phyloP scores from a whole-genome alignment of 257 asterid species.

The Solanum commersonii region DNA sequence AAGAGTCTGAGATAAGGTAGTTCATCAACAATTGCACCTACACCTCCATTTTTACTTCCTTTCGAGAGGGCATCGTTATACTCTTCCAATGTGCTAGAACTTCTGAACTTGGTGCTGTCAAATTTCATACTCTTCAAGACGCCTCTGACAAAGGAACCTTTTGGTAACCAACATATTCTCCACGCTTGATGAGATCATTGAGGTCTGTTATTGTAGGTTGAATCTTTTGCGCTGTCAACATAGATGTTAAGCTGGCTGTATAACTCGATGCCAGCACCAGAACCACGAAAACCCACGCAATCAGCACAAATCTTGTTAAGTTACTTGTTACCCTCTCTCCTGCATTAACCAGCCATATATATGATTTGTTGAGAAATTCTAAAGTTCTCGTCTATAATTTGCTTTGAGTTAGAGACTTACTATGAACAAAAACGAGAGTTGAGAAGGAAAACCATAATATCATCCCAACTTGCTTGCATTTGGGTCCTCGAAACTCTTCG shows the following conservation, averaged over 20 bases:
- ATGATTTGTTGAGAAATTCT: background rate
- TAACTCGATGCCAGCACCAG: slow-evolving; percentile 36
- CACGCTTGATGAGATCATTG: slow-evolving; percentile 19
- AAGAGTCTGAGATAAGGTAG: slow-evolving; percentile 30
- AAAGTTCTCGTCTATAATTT: background rate
- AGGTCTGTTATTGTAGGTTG: slow-evolving; percentile 19
- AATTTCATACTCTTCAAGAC: slow-evolving; percentile 15
- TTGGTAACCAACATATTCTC: slow-evolving; percentile 32
- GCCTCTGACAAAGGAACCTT: slow-evolving; percentile 36
- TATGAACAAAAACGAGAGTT: slow-evolving; percentile 26
- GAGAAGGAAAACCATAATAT: slow-evolving; percentile 32
- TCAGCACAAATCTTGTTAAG: slow-evolving; percentile 2
- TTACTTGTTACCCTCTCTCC: no score
- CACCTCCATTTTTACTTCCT: slow-evolving; percentile 26
- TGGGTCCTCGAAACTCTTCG: slow-evolving; percentile 29
- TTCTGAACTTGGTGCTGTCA: slow-evolving; percentile 17
- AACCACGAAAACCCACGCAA: slow-evolving; percentile 40
- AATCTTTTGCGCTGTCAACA: slow-evolving; percentile 24
- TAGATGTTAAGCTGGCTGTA: slow-evolving; percentile 40
- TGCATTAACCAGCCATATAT: no score
- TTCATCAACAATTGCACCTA: slow-evolving; percentile 36
- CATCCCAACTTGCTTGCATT: slow-evolving; percentile 26
- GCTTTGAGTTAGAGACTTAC: slow-evolving; percentile 8
- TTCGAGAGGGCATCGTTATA: slow-evolving; percentile 11
- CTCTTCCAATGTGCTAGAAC: slow-evolving; percentile 7